These are phyloP conservation scores for Acanthamoeba healyi DNA, from an alignment of 208 protist genomes.

Conservation along the genomic window DNA sequence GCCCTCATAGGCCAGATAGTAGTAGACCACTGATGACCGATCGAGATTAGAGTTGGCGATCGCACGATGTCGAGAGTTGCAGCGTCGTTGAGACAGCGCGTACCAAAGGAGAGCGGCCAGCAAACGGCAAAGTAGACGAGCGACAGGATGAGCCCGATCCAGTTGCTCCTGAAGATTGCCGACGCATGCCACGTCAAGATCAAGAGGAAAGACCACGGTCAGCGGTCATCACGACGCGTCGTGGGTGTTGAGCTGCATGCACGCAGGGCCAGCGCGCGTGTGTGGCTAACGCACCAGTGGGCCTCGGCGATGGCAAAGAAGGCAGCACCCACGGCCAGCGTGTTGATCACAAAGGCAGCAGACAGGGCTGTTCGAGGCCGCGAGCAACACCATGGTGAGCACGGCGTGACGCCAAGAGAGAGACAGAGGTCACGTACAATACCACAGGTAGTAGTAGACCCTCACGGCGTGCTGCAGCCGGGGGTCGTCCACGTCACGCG, in stretches of 20 bases:
- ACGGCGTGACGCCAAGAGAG: background rate
- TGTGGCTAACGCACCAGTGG: background rate
- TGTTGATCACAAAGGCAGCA: background rate
- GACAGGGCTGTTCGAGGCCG: background rate
- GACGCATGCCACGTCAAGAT: too few species aligned
- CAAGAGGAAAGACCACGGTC: too few species aligned
- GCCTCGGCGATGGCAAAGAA: background rate
- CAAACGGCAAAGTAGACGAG: background rate
- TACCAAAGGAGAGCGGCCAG: conserved; percentile 3
- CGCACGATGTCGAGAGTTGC: background rate
- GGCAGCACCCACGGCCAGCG: conserved; percentile 17
- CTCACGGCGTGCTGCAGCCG: background rate
- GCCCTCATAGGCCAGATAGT: conserved; percentile 37
- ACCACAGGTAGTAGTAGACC: conserved; percentile 20
- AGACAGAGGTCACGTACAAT: background rate
- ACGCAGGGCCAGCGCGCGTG: too few species aligned
- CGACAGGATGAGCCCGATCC: conserved; percentile 14
- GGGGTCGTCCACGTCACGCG: background rate
- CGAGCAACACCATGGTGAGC: background rate
- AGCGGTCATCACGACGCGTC: too few species aligned
- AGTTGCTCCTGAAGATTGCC: background rate
- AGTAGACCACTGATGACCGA: background rate
- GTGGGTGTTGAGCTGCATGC: too few species aligned
- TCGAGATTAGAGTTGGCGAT: too few species aligned
- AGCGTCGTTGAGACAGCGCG: background rate